Evolutionary conservation across 768 basidiomycete genomes (phyloP).

Genomic region (Phlegmacium glaucopus): DNA sequence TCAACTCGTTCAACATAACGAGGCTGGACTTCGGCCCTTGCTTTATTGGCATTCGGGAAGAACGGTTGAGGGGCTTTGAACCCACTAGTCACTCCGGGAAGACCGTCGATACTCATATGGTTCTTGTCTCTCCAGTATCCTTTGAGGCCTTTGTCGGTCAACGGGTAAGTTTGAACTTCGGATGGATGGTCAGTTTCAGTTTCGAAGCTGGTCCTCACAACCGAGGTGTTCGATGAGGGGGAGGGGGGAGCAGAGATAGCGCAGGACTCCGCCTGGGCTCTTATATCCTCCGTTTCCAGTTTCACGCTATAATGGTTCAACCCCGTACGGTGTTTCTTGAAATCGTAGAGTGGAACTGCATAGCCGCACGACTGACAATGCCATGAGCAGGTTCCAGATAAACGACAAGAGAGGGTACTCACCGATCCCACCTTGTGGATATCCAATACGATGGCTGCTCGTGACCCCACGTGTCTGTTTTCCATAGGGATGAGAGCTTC

Average conservation of each 20-base stretch:
- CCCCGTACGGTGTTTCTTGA: slow-evolving; percentile 42
- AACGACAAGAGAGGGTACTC: slow-evolving; percentile 7
- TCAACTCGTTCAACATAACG: too few species aligned
- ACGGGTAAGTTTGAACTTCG: slow-evolving; percentile 3
- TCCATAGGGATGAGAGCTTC: slow-evolving; percentile 38
- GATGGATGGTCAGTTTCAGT: neutral
- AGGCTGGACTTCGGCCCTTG: too few species aligned
- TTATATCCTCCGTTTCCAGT: slow-evolving; percentile 34
- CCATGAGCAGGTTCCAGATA: neutral
- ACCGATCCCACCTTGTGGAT: slow-evolving; percentile 47
- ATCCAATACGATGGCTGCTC: slow-evolving; percentile 50
- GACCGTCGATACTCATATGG: slow-evolving; percentile 45
- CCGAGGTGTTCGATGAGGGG: neutral
- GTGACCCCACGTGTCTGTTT: slow-evolving; percentile 47
- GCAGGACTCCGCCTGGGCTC: slow-evolving; percentile 9
- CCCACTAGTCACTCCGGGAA: slow-evolving; percentile 39
- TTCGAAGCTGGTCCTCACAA: neutral
- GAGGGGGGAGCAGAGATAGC: neutral
- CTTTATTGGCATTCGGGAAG: neutral
- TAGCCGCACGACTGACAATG: slow-evolving; percentile 52
- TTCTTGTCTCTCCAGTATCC: slow-evolving; percentile 49
- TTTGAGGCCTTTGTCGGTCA: slow-evolving; percentile 38
- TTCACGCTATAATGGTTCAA: slow-evolving; percentile 33
- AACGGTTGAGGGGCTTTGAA: slow-evolving; percentile 2
- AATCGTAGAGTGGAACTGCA: slow-evolving; percentile 50